Percentiles rank a stretch among this genome's conserved stretches.
Conservation (phyloP, 2,329 filamentous ascomycete genomes). For the Thyridium curvatum region DNA sequence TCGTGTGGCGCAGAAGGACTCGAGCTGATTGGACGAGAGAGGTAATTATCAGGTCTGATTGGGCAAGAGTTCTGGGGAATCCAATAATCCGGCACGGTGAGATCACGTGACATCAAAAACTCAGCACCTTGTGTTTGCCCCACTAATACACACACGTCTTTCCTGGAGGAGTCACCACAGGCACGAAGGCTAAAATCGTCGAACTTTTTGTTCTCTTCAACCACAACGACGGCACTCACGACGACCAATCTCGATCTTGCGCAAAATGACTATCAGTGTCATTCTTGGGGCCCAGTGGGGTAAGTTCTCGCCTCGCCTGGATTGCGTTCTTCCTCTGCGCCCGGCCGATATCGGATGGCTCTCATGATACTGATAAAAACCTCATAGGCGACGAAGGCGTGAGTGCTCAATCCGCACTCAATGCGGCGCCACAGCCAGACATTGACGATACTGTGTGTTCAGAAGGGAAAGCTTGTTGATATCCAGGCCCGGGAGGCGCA, state of each 20-base stretch:
- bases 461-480: constrained; percentile 31
- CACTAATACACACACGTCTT: too few relatives aligned
- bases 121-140: too few relatives aligned
- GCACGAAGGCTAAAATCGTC: too few relatives aligned
- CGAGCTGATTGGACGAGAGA: too few relatives aligned
- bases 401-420: constrained; percentile 7
- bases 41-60: too few relatives aligned
- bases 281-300: constrained; percentile 32
- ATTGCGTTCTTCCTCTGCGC: constrained; percentile 8
- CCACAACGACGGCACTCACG: constrained; percentile 8
- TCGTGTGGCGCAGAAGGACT: too few relatives aligned
- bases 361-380: constrained; percentile 13
- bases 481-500: constrained; percentile 22
- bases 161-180: too few relatives aligned
- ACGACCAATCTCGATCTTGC: constrained; percentile 8
- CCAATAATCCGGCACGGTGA: too few relatives aligned
- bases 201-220: constrained; percentile 7
- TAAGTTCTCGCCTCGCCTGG: constrained; percentile 16
- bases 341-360: constrained; percentile 13
- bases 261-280: constrained; percentile 17
- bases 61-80: too few relatives aligned
- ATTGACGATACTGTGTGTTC: constrained; percentile 11
- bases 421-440: constrained; percentile 8
- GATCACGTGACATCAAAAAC: too few relatives aligned
- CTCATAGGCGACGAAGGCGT: constrained; percentile 25